A percentile compares a stretch with the other conserved stretches of the same genome.
Evolutionary conservation across 2,329 filamentous ascomycete species (phyloP).

Genomic region (Venturia nashicola): DNA sequence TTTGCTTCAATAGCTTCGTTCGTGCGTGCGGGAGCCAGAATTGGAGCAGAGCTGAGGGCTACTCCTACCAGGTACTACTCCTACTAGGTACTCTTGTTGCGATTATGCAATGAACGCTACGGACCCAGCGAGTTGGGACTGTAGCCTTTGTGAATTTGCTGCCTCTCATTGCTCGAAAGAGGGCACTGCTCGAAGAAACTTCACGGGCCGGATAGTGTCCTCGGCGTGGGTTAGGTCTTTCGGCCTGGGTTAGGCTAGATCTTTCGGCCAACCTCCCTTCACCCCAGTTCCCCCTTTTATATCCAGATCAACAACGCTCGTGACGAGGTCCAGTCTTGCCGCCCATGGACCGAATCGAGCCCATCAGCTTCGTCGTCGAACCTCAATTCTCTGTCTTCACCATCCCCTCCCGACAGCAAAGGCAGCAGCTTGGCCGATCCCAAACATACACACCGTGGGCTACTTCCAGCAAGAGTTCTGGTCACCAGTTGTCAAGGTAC

Average conservation of each 20-base stretch:
- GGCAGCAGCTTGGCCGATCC: not conserved
- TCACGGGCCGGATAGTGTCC: not conserved
- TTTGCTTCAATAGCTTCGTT: no score
- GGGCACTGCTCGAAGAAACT: no score
- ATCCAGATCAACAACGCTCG: not conserved
- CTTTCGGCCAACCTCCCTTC: not conserved
- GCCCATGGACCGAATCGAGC: not conserved
- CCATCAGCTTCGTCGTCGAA: not conserved
- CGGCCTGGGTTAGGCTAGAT: no score
- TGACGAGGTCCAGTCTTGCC: not conserved
- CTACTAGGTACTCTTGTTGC: no score
- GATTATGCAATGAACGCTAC: no score
- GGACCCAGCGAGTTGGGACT: no score
- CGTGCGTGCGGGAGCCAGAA: no score
- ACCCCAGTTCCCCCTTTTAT: not conserved
- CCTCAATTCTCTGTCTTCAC: no score
- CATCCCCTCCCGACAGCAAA: not conserved
- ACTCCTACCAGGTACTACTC: no score
- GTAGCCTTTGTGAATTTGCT: no score
- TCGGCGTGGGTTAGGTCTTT: not conserved
- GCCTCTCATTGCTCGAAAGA: no score
- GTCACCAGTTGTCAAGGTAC: not conserved
- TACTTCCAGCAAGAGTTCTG: not conserved
- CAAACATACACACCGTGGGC: not conserved
- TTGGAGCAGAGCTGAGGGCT: no score